A percentile compares a stretch with the other conserved stretches of the same genome.
Evolutionary conservation across 208 protist genomes (phyloP).

Genomic region (Crithidia thermophila): DNA sequence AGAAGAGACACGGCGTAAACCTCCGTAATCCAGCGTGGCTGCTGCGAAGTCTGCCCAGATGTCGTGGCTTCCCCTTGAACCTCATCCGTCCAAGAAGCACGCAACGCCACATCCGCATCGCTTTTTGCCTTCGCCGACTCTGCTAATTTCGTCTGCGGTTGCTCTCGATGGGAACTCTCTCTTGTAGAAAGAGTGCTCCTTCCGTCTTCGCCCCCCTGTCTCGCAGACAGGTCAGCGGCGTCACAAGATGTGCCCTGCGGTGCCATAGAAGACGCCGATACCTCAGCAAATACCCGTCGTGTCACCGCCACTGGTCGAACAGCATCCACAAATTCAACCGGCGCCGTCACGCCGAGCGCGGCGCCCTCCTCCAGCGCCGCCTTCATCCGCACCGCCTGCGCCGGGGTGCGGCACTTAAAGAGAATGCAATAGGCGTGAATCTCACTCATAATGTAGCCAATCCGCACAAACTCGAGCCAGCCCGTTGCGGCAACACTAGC

Average conservation of each 20-base stretch:
- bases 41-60: neutral
- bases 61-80: neutral
- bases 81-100: no score
- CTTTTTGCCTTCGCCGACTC: no score
- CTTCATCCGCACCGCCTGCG: constrained; percentile 40
- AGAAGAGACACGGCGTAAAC: constrained; percentile 8
- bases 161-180: no score
- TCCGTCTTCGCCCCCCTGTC: no score
- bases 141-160: no score
- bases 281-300: constrained; percentile 13
- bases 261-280: no score
- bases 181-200: no score
- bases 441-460: constrained; percentile 68
- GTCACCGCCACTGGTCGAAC: constrained; percentile 6
- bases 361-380: constrained; percentile 37
- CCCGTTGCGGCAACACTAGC: neutral
- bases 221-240: no score
- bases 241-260: no score
- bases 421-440: constrained; percentile 72
- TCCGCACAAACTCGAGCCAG: constrained; percentile 44
- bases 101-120: no score
- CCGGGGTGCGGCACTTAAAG: constrained; percentile 40
- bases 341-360: constrained; percentile 29
- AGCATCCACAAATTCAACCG: constrained; percentile 49
- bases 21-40: constrained; percentile 7